A percentile compares a stretch with the other conserved stretches of the same genome.
These are phyloP conservation scores for Clavaria fumosa DNA, from an alignment of 768 basidiomycete genomes.

Conservation along the genomic window DNA sequence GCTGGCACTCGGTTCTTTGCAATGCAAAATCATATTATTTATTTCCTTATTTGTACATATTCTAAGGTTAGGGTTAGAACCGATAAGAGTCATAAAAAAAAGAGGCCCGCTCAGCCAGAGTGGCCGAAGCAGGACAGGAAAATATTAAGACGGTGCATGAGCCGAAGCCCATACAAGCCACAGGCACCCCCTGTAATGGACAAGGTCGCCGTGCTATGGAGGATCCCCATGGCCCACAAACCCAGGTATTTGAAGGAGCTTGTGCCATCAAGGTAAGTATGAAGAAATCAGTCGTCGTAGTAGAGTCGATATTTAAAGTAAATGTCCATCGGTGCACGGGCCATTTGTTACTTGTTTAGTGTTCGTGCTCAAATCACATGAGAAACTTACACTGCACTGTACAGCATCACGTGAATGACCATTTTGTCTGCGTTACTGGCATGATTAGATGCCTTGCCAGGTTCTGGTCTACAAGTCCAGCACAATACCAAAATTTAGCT, in stretches of 20 bases:
- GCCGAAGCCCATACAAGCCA: conserved; percentile 54
- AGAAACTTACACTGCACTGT: too few relatives aligned
- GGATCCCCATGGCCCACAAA: conserved; percentile 38
- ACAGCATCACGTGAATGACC: too few relatives aligned
- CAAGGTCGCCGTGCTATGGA: conserved; percentile 63
- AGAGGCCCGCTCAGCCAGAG: conserved; percentile 28
- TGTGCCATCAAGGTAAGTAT: neutral
- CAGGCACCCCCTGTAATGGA: conserved; percentile 41
- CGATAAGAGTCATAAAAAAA: conserved; percentile 13
- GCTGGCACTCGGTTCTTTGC: too few relatives aligned
- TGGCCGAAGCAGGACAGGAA: conserved; percentile 32
- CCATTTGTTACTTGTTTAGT: conserved; percentile 4
- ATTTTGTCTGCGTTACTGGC: too few relatives aligned
- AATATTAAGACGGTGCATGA: conserved; percentile 57
- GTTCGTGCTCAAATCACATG: too few relatives aligned
- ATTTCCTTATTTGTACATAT: neutral
- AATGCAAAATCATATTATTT: too few relatives aligned
- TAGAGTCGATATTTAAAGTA: too few relatives aligned
- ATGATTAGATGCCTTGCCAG: too few relatives aligned
- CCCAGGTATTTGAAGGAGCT: conserved; percentile 19
- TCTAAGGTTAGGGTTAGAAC: conserved; percentile 27
- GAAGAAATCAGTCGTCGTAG: too few relatives aligned
- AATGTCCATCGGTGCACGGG: conserved; percentile 8
- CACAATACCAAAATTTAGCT: too few relatives aligned
- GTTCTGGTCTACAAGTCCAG: too few relatives aligned